Conservation (phyloP, 257 asterid genomes). For the Fraxinus quadrangulata region DNA sequence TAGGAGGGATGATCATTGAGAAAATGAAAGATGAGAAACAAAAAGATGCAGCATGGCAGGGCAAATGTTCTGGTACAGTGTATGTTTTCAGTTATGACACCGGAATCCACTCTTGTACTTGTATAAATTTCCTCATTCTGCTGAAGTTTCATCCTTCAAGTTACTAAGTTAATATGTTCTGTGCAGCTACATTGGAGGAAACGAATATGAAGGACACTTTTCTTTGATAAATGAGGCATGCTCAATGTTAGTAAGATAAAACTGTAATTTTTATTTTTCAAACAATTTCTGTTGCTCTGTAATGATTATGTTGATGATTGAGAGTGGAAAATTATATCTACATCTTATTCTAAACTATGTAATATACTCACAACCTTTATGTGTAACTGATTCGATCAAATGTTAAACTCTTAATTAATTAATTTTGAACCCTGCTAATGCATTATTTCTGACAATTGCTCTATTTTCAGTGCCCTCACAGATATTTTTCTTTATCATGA, state of each 20-base stretch:
- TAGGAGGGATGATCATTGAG: constrained; percentile 72
- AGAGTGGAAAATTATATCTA: not conserved
- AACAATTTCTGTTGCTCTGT: constrained; percentile 1
- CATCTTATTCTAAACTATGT: not conserved
- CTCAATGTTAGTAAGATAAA: constrained; percentile 74
- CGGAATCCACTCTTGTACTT: not conserved
- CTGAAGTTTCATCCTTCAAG: constrained; percentile 11
- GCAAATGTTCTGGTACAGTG: constrained; percentile 99
- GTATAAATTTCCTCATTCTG: constrained; percentile 4
- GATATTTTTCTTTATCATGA: not conserved
- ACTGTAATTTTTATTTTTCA: constrained; percentile 12
- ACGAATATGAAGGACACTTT: constrained; percentile 89
- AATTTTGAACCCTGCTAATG: not conserved
- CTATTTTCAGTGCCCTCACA: not conserved
- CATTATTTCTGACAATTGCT: not conserved
- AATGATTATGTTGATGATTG: not conserved
- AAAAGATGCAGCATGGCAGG: constrained; percentile 91
- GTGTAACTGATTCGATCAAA: not conserved
- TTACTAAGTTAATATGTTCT: constrained; percentile 32
- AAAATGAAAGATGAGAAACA: constrained; percentile 76
- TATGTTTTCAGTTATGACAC: constrained; percentile 48
- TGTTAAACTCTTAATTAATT: not conserved
- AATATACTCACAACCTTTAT: not conserved
- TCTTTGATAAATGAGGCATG: constrained; percentile 93
- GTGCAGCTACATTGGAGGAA: constrained; percentile 89